Evolutionary conservation across 768 basidiomycete genomes (phyloP).

Genomic region (Lactarius sp.): DNA sequence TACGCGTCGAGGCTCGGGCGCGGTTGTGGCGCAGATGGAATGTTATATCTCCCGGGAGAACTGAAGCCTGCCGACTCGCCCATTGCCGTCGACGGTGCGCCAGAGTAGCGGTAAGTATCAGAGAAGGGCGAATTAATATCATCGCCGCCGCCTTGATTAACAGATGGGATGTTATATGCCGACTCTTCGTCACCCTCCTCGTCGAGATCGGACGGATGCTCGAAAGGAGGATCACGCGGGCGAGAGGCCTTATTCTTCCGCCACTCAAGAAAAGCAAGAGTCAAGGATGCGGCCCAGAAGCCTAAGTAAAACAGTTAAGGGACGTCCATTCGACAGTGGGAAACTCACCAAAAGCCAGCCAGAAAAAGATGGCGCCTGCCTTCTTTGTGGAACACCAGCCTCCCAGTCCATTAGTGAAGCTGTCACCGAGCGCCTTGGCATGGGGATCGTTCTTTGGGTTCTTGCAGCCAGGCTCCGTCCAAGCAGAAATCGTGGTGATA

Average conservation of each 20-base stretch:
- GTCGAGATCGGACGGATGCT: constrained; percentile 49
- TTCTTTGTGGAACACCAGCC: constrained; percentile 94
- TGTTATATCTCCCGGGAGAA: constrained; percentile 30
- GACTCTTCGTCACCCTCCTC: constrained; percentile 51
- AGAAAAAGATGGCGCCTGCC: constrained; percentile 85
- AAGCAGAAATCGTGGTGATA: constrained; percentile 75
- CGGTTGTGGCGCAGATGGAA: constrained; percentile 32
- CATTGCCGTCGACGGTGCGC: constrained; percentile 33
- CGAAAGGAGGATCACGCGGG: constrained; percentile 73
- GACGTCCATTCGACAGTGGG: neutral
- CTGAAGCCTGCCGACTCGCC: constrained; percentile 28
- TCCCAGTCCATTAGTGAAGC: constrained; percentile 60
- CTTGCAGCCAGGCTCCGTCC: constrained; percentile 89
- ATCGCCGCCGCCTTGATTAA: constrained; percentile 29
- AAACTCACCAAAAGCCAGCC: constrained; percentile 70
- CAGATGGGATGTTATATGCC: constrained; percentile 46
- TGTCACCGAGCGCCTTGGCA: constrained; percentile 53
- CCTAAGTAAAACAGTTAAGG: constrained; percentile 37
- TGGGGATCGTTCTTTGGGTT: constrained; percentile 77
- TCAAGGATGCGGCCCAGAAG: constrained; percentile 70
- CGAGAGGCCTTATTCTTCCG: constrained; percentile 53
- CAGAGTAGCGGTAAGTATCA: constrained; percentile 49
- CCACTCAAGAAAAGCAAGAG: constrained; percentile 69
- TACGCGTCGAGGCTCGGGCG: constrained; percentile 82
- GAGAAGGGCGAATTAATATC: constrained; percentile 43